Base-by-base conservation (phyloP, 2,329 filamentous ascomycete species). In the Pyrenophora seminiperda region DNA sequence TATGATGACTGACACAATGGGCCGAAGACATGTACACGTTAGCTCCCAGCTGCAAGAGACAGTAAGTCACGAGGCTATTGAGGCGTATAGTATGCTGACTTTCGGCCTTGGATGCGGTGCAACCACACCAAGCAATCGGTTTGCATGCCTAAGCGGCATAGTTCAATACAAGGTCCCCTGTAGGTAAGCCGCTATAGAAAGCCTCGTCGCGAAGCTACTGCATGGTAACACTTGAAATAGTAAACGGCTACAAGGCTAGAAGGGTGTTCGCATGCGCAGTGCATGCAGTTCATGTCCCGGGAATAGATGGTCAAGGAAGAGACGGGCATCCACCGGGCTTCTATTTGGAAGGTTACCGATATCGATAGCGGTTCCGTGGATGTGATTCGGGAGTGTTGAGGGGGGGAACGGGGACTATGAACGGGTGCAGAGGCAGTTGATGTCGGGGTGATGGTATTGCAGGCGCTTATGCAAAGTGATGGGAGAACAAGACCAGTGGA, bases 241-340 rank as follows among this genome's bases (percentile, higher is more conserved):
- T 15, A 29, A 34, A 30, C 22, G 10, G 15, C 47, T n/a, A n/a
- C n/a, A n/a, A n/a, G n/a, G 49, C 44, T 48, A 47, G 43, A 47
- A 47, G 39, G 44, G 44, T 48, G 50, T 53, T 53, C 50, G 50
- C 50, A 49, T 53, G 32, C 39, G 39, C 49, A 43, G 49, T 52
- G 33, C 42, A 41, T 52, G 49, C 44, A 39, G 48, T 51, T 47
- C 43, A 22, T n/a, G 29, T n/a, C 29, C 6, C 22, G 43, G 30
- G 17, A 33, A 46, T 34, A 14, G 5, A 29, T 19, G 7, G 41
- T 44, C 34, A 39, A 31, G 20, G 27, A n/a, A 17, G 31, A 19
- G 33, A 17, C 18, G 34, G 18, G 18, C 32, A 14, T 5, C 30
- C 15, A 38, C 29, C 11, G 27, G 34, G 31, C 36, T 33, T 2